These are phyloP conservation scores for Raffaelea arxii DNA, from an alignment of 2,329 filamentous ascomycete species.

Conservation along the genomic window DNA sequence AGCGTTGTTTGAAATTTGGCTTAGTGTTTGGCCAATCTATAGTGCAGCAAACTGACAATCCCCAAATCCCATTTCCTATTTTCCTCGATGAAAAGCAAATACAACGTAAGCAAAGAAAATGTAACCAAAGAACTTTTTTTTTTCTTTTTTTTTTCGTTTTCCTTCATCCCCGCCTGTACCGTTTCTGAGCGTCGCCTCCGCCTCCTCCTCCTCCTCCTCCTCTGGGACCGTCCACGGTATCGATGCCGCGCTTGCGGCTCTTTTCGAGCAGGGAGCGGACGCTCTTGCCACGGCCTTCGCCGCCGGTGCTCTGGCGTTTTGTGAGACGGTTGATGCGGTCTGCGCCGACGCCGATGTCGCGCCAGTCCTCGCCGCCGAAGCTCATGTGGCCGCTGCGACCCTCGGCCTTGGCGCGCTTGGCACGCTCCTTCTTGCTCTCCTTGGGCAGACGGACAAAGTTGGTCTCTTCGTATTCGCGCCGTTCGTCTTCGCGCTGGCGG, in stretches of 20 bases:
- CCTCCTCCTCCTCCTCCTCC: too few relatives aligned
- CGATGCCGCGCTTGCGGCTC: constrained; percentile 71
- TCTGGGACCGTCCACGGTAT: constrained; percentile 59
- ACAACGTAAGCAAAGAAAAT: too few relatives aligned
- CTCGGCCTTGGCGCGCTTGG: constrained; percentile 49
- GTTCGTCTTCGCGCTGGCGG: constrained; percentile 67
- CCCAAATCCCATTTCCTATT: too few relatives aligned
- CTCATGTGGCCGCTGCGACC: constrained; percentile 49
- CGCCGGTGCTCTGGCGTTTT: constrained; percentile 49
- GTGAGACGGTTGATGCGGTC: constrained; percentile 82
- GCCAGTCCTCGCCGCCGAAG: constrained; percentile 89
- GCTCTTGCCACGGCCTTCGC: constrained; percentile 38
- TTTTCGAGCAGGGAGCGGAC: constrained; percentile 62
- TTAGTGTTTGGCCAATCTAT: too few relatives aligned
- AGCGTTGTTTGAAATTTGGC: background rate
- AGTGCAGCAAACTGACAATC: too few relatives aligned
- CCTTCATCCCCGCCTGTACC: too few relatives aligned
- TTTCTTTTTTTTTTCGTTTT: too few relatives aligned
- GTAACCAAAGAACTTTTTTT: too few relatives aligned
- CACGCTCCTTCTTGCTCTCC: constrained; percentile 76
- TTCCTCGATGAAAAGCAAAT: too few relatives aligned
- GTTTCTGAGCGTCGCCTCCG: too few relatives aligned
- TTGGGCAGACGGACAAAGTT: constrained; percentile 85
- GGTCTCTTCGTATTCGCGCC: constrained; percentile 78
- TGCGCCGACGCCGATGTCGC: constrained; percentile 70